Evolutionary conservation across 108 stramenopile genomes (phyloP), one percentile per base, ranked within the genome.

Genomic region (Skeletonema potamos): DNA sequence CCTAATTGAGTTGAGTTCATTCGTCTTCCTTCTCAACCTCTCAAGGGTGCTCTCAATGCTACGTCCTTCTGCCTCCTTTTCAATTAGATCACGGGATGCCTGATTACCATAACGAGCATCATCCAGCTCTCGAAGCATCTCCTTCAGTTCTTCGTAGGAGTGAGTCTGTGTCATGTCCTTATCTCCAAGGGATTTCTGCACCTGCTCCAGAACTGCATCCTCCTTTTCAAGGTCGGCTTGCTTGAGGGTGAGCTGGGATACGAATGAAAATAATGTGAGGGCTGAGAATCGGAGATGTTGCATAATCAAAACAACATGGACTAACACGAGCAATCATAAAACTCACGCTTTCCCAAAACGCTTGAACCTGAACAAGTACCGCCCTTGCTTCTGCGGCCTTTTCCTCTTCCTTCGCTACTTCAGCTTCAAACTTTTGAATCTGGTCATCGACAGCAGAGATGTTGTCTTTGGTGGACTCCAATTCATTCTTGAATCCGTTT

Each of bases 401-500:
- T 6, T 72, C 85, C 20, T 77, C 62, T 27, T 87, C 66, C 51
- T 66, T 37, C 32, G 73, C 64, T 33, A 89, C 68, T 54, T 81
- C 81, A 59, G 29, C 58, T 30, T 59, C 7, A 20, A 18, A 59
- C 58, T 33, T 34, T 13, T 59, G 29, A 34, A 59, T 59, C 58
- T 59, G 12, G 29, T 90, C 85, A 9, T 83, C 69, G 61, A 94
- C 55, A 6, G 82, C 82, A 37, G 92, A 86, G 30, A 93, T 60
- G 36, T 89, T 64, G 26, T 89, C 86, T 37, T 83, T 85, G 41
- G 73, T 63, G 10, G 83, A 66, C 6, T 84, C 81, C 27, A 94
- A 48, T 57, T 95, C 95, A 27, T 86, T 55, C 27, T 76, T 79
- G 65, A 93, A 92, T 48, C 87, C 89, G 34, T 70, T 54, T 9